A percentile compares a stretch with the other conserved stretches of the same genome.
These are phyloP conservation scores for Aspergillus aculeatinus DNA, from an alignment of 2,329 filamentous ascomycete species.

Conservation along the genomic window DNA sequence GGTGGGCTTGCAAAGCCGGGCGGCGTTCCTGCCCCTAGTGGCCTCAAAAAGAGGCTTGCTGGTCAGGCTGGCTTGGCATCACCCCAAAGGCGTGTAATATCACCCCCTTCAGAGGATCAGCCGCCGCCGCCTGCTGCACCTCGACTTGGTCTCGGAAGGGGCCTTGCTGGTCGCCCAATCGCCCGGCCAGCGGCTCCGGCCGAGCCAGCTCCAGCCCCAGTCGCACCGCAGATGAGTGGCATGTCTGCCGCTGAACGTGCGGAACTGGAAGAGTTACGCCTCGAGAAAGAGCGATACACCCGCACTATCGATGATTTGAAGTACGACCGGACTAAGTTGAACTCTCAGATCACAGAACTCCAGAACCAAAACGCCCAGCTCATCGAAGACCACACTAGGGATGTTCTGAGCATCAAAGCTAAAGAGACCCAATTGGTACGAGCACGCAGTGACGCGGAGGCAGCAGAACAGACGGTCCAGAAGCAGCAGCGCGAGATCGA, in stretches of 20 bases:
- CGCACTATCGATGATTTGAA: conserved; percentile 77
- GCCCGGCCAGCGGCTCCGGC: conserved; percentile 62
- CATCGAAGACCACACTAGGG: conserved; percentile 94
- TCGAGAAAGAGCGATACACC: conserved; percentile 75
- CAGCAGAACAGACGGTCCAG: conserved; percentile 81
- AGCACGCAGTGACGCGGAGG: conserved; percentile 83
- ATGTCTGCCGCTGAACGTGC: conserved; percentile 78
- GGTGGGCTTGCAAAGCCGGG: conserved; percentile 42
- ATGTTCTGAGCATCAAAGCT: conserved; percentile 93
- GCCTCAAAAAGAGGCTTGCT: conserved; percentile 44
- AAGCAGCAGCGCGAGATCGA: conserved; percentile 86
- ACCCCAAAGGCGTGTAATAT: conserved; percentile 45
- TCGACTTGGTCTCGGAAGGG: conserved; percentile 67
- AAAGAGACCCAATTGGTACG: conserved; percentile 97
- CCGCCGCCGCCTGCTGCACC: conserved; percentile 41
- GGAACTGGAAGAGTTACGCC: conserved; percentile 86
- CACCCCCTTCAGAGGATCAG: conserved; percentile 48
- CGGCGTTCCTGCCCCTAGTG: conserved; percentile 41
- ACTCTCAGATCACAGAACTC: conserved; percentile 86
- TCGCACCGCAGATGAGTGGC: conserved; percentile 62
- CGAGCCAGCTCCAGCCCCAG: conserved; percentile 50
- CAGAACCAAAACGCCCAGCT: conserved; percentile 96
- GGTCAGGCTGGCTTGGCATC: conserved; percentile 43
- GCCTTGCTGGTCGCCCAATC: conserved; percentile 81
- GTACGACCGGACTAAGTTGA: conserved; percentile 75